Conservation (phyloP, 495 filamentous ascomycete genomes). For the Xylona heveae region DNA sequence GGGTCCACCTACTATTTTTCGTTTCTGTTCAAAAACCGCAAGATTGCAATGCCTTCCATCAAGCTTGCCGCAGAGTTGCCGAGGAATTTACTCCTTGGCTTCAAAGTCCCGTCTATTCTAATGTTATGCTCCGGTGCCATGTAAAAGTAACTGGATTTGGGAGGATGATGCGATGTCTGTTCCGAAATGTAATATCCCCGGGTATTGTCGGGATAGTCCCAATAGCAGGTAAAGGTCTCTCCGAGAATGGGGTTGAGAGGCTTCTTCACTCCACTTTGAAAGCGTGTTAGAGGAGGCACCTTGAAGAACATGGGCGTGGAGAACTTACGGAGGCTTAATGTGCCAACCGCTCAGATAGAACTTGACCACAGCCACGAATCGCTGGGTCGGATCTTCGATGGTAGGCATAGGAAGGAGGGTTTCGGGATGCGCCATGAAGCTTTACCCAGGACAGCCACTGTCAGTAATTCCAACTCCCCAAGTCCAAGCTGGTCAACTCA, state of each 20-base stretch:
- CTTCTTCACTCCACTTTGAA: conserved; percentile 80
- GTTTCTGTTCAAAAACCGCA: conserved; percentile 63
- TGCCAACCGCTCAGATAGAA: conserved; percentile 99
- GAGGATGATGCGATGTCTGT: conserved; percentile 94
- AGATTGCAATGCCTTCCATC: conserved; percentile 88
- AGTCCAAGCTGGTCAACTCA: conserved; percentile 19
- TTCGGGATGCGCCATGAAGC: conserved; percentile 99
- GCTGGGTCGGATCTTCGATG: conserved; percentile 73
- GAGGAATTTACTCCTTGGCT: conserved; percentile 89
- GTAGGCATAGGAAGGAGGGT: conserved; percentile 71
- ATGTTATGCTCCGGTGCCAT: conserved; percentile 93
- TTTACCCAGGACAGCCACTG: conserved; percentile 15
- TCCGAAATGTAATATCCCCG: conserved; percentile 90
- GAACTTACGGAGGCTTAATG: conserved; percentile 80
- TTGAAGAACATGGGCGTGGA: neutral
- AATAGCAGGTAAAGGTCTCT: conserved; percentile 86
- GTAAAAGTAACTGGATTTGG: conserved; percentile 98
- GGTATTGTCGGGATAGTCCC: conserved; percentile 76
- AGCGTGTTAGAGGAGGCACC: conserved; percentile 8
- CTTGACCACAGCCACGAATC: conserved; percentile 88
- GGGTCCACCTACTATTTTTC: conserved; percentile 90
- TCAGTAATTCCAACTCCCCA: neutral
- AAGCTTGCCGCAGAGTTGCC: conserved; percentile 95
- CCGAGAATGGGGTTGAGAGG: conserved; percentile 93
- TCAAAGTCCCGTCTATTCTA: conserved; percentile 85